Conservation (phyloP, 306 rosid species). For the Quercus gilva region DNA sequence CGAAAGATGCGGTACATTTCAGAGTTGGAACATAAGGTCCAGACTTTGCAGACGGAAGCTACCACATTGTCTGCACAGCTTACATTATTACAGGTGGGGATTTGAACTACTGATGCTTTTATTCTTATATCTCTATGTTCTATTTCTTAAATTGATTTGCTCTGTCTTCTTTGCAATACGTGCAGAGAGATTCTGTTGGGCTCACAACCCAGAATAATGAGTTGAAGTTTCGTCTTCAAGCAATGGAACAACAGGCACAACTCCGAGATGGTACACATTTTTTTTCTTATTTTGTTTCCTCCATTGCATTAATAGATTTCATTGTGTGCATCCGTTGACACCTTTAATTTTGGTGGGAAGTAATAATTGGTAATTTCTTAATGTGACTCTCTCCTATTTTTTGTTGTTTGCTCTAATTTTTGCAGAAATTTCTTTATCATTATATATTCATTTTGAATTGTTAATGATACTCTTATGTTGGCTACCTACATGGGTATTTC, state of each 20-base stretch:
- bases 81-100: conserved; percentile 74
- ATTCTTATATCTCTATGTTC: background rate
- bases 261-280: conserved; percentile 77
- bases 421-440: background rate
- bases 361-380: background rate
- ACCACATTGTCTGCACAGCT: conserved; percentile 92
- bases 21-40: conserved; percentile 94
- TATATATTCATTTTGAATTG: background rate
- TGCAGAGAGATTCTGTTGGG: conserved; percentile 86
- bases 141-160: conserved; percentile 2
- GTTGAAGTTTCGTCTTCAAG: conserved; percentile 96
- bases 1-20: conserved; percentile 92
- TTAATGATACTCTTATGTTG: background rate
- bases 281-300: background rate
- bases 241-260: conserved; percentile 98
- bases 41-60: conserved; percentile 92
- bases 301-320: background rate
- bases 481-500: background rate
- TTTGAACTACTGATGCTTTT: background rate
- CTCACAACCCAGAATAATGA: conserved; percentile 86
- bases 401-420: background rate
- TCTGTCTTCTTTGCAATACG: conserved; percentile 10
- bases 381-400: background rate
- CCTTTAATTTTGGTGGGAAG: background rate
- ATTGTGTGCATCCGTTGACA: background rate